phyloP scores from a whole-genome alignment of 768 basidiomycete species.

The Boletus rex-veris region DNA sequence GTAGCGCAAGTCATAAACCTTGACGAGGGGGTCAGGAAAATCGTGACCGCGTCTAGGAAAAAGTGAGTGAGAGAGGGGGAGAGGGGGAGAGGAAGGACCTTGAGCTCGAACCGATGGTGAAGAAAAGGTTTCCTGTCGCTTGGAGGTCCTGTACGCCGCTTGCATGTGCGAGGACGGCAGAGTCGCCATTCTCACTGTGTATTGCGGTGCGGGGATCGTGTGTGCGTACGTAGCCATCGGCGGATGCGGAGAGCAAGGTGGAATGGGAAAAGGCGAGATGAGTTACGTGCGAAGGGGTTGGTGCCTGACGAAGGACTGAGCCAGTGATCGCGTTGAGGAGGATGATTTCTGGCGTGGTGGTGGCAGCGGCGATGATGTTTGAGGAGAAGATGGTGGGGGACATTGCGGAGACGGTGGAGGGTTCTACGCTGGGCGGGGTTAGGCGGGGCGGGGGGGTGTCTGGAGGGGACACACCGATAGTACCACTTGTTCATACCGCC shows the following conservation, averaged over 20 bases:
- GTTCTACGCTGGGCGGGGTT: slow-evolving; percentile 32
- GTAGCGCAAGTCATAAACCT: slow-evolving; percentile 85
- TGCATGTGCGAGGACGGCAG: slow-evolving; percentile 70
- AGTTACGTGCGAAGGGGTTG: slow-evolving; percentile 55
- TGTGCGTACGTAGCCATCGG: slow-evolving; percentile 70
- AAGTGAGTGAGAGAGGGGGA: slow-evolving; percentile 9
- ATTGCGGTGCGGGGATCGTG: slow-evolving; percentile 66
- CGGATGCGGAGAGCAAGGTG: slow-evolving; percentile 60
- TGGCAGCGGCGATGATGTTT: slow-evolving; percentile 57
- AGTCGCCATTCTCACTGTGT: slow-evolving; percentile 47
- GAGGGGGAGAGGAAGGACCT: slow-evolving; percentile 45
- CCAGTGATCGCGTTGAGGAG: slow-evolving; percentile 78
- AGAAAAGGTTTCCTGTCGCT: slow-evolving; percentile 72
- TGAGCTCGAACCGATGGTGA: slow-evolving; percentile 84
- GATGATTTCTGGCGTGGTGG: slow-evolving; percentile 56
- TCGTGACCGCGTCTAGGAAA: slow-evolving; percentile 75
- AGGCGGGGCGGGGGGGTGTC: neutral
- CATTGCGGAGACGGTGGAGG: slow-evolving; percentile 34
- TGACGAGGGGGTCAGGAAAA: slow-evolving; percentile 87
- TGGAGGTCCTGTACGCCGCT: slow-evolving; percentile 83
- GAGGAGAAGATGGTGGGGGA: slow-evolving; percentile 50
- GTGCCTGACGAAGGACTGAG: slow-evolving; percentile 51
- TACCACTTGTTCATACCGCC: slow-evolving; percentile 86
- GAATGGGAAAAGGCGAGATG: slow-evolving; percentile 68
- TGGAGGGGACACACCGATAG: slow-evolving; percentile 48